Evolutionary conservation across 1,284 basidiomycete species (phyloP).

Genomic region (Apiotrichum domesticum): DNA sequence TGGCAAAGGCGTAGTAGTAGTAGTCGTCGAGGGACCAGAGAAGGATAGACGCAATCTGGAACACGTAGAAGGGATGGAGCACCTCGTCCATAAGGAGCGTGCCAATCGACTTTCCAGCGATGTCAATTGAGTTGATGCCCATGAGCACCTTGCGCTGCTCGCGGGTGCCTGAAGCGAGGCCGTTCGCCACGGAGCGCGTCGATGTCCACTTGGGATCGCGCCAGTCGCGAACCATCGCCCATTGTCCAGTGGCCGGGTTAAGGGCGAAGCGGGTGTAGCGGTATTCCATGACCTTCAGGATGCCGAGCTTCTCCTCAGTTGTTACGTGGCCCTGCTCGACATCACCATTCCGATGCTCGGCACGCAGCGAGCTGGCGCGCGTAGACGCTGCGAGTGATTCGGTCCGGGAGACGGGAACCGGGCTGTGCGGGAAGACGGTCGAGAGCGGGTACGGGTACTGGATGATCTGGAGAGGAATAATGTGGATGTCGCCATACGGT

Average conservation of each 20-base stretch:
- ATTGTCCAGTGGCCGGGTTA: conserved; percentile 76
- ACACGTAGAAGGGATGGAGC: conserved; percentile 95
- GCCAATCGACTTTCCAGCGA: conserved; percentile 77
- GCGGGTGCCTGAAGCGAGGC: conserved; percentile 55
- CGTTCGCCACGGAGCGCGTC: conserved; percentile 58
- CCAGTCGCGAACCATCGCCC: conserved; percentile 86
- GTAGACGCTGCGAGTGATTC: conserved; percentile 22
- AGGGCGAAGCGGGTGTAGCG: conserved; percentile 87
- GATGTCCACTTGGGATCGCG: conserved; percentile 74
- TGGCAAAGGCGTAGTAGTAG: conserved; percentile 97
- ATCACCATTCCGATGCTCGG: conserved; percentile 28
- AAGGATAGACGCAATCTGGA: conserved; percentile 92
- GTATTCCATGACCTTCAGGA: conserved; percentile 56
- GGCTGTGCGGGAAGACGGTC: conserved; percentile 60
- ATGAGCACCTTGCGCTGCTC: conserved; percentile 70
- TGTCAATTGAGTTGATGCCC: conserved; percentile 83
- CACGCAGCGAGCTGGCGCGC: conserved; percentile 3
- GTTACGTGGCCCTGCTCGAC: conserved; percentile 39
- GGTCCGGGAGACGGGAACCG: neutral
- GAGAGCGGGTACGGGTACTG: conserved; percentile 69
- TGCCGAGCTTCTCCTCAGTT: conserved; percentile 45
- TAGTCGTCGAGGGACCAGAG: conserved; percentile 94
- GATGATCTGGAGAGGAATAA: conserved; percentile 64
- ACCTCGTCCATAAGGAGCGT: conserved; percentile 85
- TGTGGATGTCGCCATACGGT: conserved; percentile 69